Evolutionary conservation across 2,329 filamentous ascomycete species (phyloP), one percentile per base, ranked within the genome.

Genomic region (Pleurostoma richardsiae): DNA sequence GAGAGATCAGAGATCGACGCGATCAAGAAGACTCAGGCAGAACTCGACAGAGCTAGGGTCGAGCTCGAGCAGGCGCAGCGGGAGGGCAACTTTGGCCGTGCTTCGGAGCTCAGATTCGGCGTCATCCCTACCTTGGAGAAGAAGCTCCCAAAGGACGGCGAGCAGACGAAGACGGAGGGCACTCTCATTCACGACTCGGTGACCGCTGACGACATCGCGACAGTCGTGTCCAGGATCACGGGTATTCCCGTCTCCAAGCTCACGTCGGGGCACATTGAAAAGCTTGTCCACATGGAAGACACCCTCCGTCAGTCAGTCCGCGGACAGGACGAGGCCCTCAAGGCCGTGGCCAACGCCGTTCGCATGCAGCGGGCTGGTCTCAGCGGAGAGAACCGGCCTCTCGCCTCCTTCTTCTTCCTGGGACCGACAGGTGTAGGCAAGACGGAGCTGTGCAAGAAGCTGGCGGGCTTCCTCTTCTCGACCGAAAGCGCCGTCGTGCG

Each of bases 321-420:
- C 53, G 94, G 94, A 4, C 94, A 99, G 64, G 92, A 97, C 53
- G 91, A 97, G 59, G 94, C 94, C 5, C 80, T 99, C 49, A 85
- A 85, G 53, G 88, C 91, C 19, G 92, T 97, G 1, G 86, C 92
- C 31, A 88, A 97, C 61, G 94, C 94, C 1, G 92, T 99, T 6
- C 83, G 94, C 26, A 86, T 96, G 74, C 94, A 97, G 66, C 81
- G 94, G 53, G 94, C 94, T 6, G 94, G 94, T 1, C 74, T 97
- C 6, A 95, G 87, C 49, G 90, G 90, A 31, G 90, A 96, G 59
- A 95, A 96, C 64, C 79, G 90, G 1, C 94, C 94, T 0, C 76
- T 96, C 5, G 94, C 92, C 0, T 95, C 88, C 0, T 96, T 97
- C 72, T 96, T 97, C 85, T 96, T 97, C 79, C 79, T 97, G 4